Evolutionary conservation across 805 yeast genomes (phyloP).

Genomic region (Barnettozyma populi): DNA sequence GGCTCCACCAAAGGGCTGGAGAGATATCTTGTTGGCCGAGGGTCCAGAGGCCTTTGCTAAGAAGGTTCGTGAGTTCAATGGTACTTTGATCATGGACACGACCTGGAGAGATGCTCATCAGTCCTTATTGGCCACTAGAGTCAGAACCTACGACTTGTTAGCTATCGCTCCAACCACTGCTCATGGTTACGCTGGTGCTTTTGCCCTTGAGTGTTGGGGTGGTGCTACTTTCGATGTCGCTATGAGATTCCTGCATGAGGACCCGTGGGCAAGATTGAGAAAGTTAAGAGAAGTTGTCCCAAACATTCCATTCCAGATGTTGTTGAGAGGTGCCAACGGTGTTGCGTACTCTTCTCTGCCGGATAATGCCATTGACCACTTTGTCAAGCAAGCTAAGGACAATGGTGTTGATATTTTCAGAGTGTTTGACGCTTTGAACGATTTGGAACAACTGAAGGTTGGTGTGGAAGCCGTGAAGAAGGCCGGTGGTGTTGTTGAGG

Average conservation of each 20-base stretch:
- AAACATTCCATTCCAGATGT: conserved; percentile 98
- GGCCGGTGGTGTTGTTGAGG: conserved; percentile 99
- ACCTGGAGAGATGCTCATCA: conserved; percentile 99
- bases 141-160: conserved; percentile 85
- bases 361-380: conserved; percentile 97
- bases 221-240: conserved; percentile 99
- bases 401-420: conserved; percentile 97
- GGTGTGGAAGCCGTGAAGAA: conserved; percentile 97
- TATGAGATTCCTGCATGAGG: conserved; percentile 97
- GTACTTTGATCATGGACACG: conserved; percentile 94
- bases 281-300: conserved; percentile 86
- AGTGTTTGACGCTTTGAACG: conserved; percentile 96
- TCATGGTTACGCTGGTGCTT: conserved; percentile 82
- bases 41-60: conserved; percentile 91
- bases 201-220: conserved; percentile 99
- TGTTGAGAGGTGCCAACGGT: conserved; percentile 98
- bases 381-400: conserved; percentile 89
- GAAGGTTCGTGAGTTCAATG: conserved; percentile 77
- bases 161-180: conserved; percentile 94
- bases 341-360: conserved; percentile 97
- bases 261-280: conserved; percentile 96
- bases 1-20: conserved; percentile 76
- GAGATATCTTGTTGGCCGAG: conserved; percentile 73
- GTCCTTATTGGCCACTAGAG: conserved; percentile 94
- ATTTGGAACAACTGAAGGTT: conserved; percentile 91